Percentiles rank a stretch among this genome's conserved stretches.
phyloP scores from a whole-genome alignment of 2,329 filamentous ascomycete genomes.

The Pseudogymnoascus sp. region DNA sequence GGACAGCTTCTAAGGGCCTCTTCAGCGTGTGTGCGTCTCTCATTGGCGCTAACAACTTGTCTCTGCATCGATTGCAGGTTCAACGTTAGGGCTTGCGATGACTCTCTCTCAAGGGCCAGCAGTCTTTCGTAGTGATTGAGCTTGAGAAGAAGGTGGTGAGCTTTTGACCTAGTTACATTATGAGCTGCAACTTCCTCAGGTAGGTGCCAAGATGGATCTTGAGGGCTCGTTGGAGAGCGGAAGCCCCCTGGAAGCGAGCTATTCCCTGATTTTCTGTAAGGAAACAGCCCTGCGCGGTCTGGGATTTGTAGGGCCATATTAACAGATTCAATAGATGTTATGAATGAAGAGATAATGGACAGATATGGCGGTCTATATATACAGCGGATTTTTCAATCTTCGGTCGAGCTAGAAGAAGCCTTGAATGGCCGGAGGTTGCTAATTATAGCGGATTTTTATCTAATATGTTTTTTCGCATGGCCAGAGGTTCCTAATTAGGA shows the following conservation, averaged over 20 bases:
- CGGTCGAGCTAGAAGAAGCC: background rate
- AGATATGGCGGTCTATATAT: background rate
- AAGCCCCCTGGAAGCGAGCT: background rate
- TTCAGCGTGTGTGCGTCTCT: background rate
- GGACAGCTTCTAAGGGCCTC: background rate
- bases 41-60: background rate
- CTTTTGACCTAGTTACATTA: background rate
- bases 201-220: background rate
- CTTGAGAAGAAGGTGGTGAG: background rate
- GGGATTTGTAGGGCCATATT: background rate
- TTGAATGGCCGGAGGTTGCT: background rate
- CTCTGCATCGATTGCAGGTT: background rate
- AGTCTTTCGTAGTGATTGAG: background rate
- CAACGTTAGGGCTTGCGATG: background rate
- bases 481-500: background rate
- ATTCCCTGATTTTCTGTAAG: background rate
- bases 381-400: background rate
- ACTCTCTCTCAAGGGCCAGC: background rate
- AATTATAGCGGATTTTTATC: background rate
- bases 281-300: background rate
- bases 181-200: background rate
- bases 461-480: background rate
- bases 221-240: background rate
- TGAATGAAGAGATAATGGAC: background rate
- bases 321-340: background rate